Evolutionary conservation across 2,329 filamentous ascomycete species (phyloP).

Genomic region (Aspergillus hortae): DNA sequence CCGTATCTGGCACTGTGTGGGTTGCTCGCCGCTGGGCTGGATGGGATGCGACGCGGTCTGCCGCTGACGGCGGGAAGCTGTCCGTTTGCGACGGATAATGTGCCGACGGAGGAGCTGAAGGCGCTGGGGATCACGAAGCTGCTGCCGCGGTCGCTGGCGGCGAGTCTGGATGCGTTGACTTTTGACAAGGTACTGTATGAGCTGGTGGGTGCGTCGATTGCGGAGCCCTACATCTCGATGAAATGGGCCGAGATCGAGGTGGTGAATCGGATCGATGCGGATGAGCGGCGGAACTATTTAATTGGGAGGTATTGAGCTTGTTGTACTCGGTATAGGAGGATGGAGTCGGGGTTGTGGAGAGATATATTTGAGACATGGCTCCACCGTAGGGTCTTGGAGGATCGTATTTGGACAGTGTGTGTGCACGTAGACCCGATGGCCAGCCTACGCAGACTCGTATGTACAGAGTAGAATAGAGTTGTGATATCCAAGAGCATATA

Average conservation of each 20-base stretch:
- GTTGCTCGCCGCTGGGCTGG: constrained; percentile 19
- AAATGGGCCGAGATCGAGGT: background rate
- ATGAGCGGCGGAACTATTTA: background rate
- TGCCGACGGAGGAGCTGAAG: background rate
- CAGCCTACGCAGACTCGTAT: too few relatives aligned
- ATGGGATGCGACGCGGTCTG: constrained; percentile 1
- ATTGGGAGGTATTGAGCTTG: background rate
- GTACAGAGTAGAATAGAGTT: too few relatives aligned
- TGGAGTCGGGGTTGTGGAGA: too few relatives aligned
- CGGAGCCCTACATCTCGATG: background rate
- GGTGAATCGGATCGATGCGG: background rate
- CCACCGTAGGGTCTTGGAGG: too few relatives aligned
- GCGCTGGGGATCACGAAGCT: background rate
- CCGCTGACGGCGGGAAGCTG: background rate
- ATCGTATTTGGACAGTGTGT: too few relatives aligned
- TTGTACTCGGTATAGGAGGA: background rate
- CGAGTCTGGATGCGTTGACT: background rate
- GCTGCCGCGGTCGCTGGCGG: background rate
- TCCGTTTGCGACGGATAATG: background rate
- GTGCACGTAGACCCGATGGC: too few relatives aligned
- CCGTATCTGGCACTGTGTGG: constrained; percentile 23
- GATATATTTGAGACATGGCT: too few relatives aligned
- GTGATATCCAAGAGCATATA: too few relatives aligned
- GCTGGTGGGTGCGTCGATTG: background rate
- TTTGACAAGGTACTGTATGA: background rate